phyloP scores from a whole-genome alignment of 805 yeast genomes.

The Candida insectorum region DNA sequence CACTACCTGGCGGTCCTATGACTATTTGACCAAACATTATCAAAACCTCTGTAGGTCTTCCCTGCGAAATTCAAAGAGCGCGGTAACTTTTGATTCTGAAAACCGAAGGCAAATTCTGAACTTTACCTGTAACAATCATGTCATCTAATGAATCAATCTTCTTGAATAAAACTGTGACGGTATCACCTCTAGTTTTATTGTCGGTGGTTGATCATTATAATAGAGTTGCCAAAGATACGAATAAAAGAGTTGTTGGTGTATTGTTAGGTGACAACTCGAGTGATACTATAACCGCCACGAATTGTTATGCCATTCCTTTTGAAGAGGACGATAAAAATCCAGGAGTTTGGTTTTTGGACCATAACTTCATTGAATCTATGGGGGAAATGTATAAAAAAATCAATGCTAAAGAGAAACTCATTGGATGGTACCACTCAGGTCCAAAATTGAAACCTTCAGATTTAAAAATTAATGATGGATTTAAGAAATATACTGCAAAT shows the following conservation, averaged over 20 bases:
- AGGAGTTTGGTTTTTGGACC: conserved; percentile 95
- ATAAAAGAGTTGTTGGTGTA: conserved; percentile 91
- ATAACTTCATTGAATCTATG: conserved; percentile 94
- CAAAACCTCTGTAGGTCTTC: not conserved
- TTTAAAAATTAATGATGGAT: conserved; percentile 81
- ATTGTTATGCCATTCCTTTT: conserved; percentile 95
- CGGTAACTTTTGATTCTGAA: not conserved
- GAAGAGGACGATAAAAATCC: conserved; percentile 94
- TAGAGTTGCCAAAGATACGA: conserved; percentile 66
- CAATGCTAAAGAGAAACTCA: conserved; percentile 91
- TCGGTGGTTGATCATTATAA: conserved; percentile 96
- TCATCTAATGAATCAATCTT: conserved; percentile 33
- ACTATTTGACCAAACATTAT: conserved; percentile 80
- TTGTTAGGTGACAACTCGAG: conserved; percentile 75
- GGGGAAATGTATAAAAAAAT: conserved; percentile 96
- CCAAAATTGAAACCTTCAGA: conserved; percentile 89
- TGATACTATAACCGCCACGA: conserved; percentile 68
- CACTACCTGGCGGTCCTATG: conserved; percentile 98
- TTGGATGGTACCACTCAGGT: conserved; percentile 99
- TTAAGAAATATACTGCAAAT: conserved; percentile 75
- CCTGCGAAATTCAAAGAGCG: not conserved
- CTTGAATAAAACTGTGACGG: conserved; percentile 64
- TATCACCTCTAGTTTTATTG: conserved; percentile 90
- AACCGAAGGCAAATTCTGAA: conserved; percentile 4
- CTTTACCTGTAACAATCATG: conserved; percentile 1